Evolutionary conservation across 2,329 filamentous ascomycete genomes (phyloP).

Genomic region (Curvularia hawaiiensis): DNA sequence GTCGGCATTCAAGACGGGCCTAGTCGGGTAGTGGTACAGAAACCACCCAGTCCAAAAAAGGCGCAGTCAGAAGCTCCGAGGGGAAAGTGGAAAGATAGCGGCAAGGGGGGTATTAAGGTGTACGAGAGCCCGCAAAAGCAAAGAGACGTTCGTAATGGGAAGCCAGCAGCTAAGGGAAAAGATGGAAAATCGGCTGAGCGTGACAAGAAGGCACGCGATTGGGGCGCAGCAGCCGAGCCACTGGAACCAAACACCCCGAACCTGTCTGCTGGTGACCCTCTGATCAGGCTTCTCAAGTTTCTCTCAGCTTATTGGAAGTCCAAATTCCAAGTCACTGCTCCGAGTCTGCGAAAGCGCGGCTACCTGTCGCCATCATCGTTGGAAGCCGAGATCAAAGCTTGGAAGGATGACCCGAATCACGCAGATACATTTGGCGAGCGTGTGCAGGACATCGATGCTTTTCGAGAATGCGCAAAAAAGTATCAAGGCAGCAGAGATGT

Average conservation of each 20-base stretch:
- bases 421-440: slow-evolving; percentile 75
- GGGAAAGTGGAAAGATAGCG: slow-evolving; percentile 49
- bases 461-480: slow-evolving; percentile 69
- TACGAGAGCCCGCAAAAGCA: slow-evolving; percentile 32
- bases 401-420: slow-evolving; percentile 67
- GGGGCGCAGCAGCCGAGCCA: slow-evolving; percentile 71
- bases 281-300: slow-evolving; percentile 75
- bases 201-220: slow-evolving; percentile 64
- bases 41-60: slow-evolving; percentile 68
- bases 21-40: slow-evolving; percentile 68
- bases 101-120: slow-evolving; percentile 46
- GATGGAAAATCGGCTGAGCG: slow-evolving; percentile 47
- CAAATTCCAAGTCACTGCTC: slow-evolving; percentile 75
- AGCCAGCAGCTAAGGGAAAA: slow-evolving; percentile 21
- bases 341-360: slow-evolving; percentile 84
- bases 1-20: slow-evolving; percentile 85
- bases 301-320: slow-evolving; percentile 90
- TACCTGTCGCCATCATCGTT: slow-evolving; percentile 81
- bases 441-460: slow-evolving; percentile 68
- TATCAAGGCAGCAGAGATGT: slow-evolving; percentile 85
- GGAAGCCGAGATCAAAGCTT: slow-evolving; percentile 74
- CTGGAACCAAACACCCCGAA: slow-evolving; percentile 74
- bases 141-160: slow-evolving; percentile 9
- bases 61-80: slow-evolving; percentile 43
- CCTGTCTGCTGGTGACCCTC: slow-evolving; percentile 80